A percentile compares a stretch with the other conserved stretches of the same genome.
These are phyloP conservation scores for Parastagonospora avenae DNA, from an alignment of 2,329 filamentous ascomycete genomes.

Conservation along the genomic window DNA sequence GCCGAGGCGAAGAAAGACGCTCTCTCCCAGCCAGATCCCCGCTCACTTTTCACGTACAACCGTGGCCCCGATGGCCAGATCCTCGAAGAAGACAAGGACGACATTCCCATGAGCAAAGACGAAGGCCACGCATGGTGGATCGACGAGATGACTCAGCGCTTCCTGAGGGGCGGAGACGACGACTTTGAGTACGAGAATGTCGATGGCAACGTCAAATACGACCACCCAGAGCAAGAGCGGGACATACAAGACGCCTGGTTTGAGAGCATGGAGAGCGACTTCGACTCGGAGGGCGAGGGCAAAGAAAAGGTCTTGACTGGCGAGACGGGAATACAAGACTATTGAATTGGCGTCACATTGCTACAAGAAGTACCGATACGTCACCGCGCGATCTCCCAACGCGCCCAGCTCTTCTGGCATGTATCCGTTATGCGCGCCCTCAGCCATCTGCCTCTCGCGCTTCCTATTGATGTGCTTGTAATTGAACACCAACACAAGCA, in stretches of 20 bases:
- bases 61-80: slow-evolving; percentile 62
- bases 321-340: slow-evolving; percentile 58
- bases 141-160: slow-evolving; percentile 73
- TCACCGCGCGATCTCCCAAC: slow-evolving; percentile 65
- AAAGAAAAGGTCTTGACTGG: slow-evolving; percentile 46
- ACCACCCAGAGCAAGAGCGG: slow-evolving; percentile 66
- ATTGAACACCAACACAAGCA: slow-evolving; percentile 52
- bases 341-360: slow-evolving; percentile 28
- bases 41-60: slow-evolving; percentile 56
- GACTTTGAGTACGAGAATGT: slow-evolving; percentile 79
- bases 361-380: slow-evolving; percentile 66
- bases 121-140: slow-evolving; percentile 73
- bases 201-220: slow-evolving; percentile 74
- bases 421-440: slow-evolving; percentile 47
- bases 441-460: slow-evolving; percentile 48
- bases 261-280: slow-evolving; percentile 75
- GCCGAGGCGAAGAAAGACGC: slow-evolving; percentile 76
- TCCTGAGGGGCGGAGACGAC: slow-evolving; percentile 73
- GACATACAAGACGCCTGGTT: slow-evolving; percentile 78
- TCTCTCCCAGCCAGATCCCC: slow-evolving; percentile 59
- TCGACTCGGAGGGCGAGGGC: slow-evolving; percentile 57
- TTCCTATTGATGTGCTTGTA: slow-evolving; percentile 66
- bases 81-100: slow-evolving; percentile 62
- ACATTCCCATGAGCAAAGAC: slow-evolving; percentile 63
- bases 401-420: slow-evolving; percentile 61